Conservation (phyloP, 163 green algal species). For the Coccomyxa subellipsoidea region DNA sequence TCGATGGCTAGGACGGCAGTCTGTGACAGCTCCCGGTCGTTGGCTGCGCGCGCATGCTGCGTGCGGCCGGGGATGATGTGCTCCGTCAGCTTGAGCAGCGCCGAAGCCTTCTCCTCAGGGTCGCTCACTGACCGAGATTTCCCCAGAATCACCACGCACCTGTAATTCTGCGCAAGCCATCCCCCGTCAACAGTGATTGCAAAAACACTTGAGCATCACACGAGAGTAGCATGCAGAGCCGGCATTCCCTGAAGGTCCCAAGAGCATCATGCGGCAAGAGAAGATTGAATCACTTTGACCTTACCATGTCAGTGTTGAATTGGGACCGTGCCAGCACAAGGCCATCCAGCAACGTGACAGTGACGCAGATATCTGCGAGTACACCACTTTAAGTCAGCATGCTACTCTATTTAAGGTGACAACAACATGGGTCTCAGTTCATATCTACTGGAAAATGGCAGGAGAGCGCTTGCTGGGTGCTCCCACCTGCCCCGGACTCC, state of each 20-base stretch:
- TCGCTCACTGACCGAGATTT: slow-evolving; percentile 12
- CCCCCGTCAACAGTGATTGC: too few relatives aligned
- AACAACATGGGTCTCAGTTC: not conserved
- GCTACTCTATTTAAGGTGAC: too few relatives aligned
- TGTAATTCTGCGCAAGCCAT: slow-evolving; percentile 13
- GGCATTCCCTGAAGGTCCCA: too few relatives aligned
- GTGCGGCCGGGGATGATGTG: slow-evolving; percentile 21
- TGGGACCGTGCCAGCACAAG: slow-evolving; percentile 14
- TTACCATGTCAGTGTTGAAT: slow-evolving; percentile 15
- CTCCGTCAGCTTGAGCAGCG: slow-evolving; percentile 11
- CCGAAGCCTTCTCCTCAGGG: slow-evolving; percentile 15
- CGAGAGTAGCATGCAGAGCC: too few relatives aligned
- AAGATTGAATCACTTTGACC: too few relatives aligned
- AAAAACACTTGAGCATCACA: too few relatives aligned
- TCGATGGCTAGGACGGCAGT: slow-evolving; percentile 10
- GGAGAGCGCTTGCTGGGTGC: not conserved
- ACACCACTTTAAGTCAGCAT: not conserved
- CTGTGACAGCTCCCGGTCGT: slow-evolving; percentile 4
- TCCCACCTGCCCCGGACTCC: not conserved
- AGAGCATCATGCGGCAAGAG: too few relatives aligned
- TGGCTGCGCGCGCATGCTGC: not conserved
- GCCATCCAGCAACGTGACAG: slow-evolving; percentile 23
- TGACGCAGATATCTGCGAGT: slow-evolving; percentile 21
- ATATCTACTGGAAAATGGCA: not conserved
- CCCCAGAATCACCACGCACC: slow-evolving; percentile 19